Evolutionary conservation across 192 early-diverging fungal genomes (phyloP).

Genomic region (Entrophospora sp.): DNA sequence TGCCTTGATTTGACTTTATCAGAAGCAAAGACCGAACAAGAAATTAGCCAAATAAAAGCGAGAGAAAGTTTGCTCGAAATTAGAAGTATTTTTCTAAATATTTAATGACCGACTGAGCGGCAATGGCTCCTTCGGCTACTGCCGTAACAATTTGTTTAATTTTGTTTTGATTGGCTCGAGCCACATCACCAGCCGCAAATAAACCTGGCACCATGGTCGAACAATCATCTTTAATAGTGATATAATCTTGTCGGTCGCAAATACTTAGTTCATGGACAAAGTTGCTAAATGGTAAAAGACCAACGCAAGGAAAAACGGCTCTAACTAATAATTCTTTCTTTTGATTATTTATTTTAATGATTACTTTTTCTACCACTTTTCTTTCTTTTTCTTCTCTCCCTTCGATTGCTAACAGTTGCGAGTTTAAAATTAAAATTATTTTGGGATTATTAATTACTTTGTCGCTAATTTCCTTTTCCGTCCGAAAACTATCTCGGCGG

Average conservation of each 20-base stretch:
- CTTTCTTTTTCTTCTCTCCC: no score
- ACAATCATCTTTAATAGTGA: conserved; percentile 1
- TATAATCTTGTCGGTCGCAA: conserved; percentile 1
- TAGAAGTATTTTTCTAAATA: conserved; percentile 13
- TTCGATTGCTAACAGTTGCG: background rate
- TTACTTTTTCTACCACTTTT: conserved; percentile 7
- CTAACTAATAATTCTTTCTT: background rate
- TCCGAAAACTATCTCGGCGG: background rate
- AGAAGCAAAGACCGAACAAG: no score
- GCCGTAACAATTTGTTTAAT: conserved; percentile 10
- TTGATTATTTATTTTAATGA: background rate
- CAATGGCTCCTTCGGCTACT: conserved; percentile 8
- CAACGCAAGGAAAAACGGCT: conserved; percentile 9
- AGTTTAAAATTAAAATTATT: conserved; percentile 3
- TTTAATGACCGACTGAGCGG: background rate
- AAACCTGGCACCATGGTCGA: background rate
- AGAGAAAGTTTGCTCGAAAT: no score
- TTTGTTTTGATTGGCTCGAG: background rate
- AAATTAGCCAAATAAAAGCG: no score
- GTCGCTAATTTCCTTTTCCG: background rate
- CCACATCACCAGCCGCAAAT: conserved; percentile 14
- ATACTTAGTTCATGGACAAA: conserved; percentile 5
- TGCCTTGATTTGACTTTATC: no score
- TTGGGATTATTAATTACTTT: background rate
- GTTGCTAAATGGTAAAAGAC: background rate